These are phyloP conservation scores for Liriodendron chinense DNA, from an alignment of 164 flowering plant species.

Conservation along the genomic window DNA sequence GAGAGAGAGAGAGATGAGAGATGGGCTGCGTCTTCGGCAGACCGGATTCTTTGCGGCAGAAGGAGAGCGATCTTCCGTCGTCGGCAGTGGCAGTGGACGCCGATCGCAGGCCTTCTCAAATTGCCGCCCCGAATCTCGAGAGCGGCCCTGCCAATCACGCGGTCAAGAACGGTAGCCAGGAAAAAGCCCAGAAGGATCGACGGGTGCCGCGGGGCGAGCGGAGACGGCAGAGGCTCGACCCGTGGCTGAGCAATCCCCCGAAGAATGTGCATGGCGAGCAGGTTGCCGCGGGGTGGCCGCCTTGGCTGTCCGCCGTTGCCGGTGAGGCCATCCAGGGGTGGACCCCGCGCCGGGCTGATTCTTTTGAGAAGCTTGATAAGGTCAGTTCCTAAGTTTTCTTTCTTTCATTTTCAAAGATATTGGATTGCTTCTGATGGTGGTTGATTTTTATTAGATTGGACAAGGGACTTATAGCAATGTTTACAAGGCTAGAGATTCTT, in stretches of 20 bases:
- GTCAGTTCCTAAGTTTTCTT: slow-evolving; percentile 10
- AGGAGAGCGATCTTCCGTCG: slow-evolving; percentile 10
- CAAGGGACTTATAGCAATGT: slow-evolving; percentile 84
- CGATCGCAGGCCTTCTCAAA: background rate
- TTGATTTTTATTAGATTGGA: slow-evolving; percentile 36
- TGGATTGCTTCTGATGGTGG: background rate
- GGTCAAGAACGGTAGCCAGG: slow-evolving; percentile 26
- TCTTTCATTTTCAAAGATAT: slow-evolving; percentile 1
- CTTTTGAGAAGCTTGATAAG: slow-evolving; percentile 54
- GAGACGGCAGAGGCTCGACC: slow-evolving; percentile 34
- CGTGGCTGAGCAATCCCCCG: slow-evolving; percentile 35
- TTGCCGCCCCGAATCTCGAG: slow-evolving; percentile 14
- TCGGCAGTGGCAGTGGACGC: slow-evolving; percentile 16
- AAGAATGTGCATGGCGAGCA: slow-evolving; percentile 48
- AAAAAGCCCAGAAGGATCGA: slow-evolving; percentile 11
- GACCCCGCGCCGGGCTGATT: slow-evolving; percentile 51
- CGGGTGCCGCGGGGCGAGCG: slow-evolving; percentile 19
- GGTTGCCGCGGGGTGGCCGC: slow-evolving; percentile 63
- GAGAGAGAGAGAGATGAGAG: slow-evolving; percentile 20
- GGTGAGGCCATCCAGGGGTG: slow-evolving; percentile 56
- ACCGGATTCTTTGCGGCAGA: slow-evolving; percentile 28
- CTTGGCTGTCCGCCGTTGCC: slow-evolving; percentile 56
- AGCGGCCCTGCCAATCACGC: slow-evolving; percentile 13
- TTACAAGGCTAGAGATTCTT: slow-evolving; percentile 69
- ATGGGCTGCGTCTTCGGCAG: slow-evolving; percentile 56